phyloP scores from a whole-genome alignment of 441 rosid species.

The Gossypium schwendimanii region DNA sequence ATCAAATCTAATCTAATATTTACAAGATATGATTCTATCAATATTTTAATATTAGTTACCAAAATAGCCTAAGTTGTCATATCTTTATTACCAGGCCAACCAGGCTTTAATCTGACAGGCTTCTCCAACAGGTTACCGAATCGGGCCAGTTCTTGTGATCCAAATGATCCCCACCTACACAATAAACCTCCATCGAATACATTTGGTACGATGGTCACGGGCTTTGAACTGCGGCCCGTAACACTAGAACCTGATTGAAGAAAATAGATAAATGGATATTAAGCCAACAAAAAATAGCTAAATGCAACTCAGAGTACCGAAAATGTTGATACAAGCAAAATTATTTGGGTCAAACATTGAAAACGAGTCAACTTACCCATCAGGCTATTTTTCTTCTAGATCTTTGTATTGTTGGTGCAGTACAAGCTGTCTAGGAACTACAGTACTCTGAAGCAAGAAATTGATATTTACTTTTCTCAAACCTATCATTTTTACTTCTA shows the following conservation, averaged over 20 bases:
- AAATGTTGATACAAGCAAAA: not conserved
- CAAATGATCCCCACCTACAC: no score
- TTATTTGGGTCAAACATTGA: not conserved
- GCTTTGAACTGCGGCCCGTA: no score
- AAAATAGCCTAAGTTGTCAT: no score
- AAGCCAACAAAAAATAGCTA: not conserved
- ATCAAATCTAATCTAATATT: no score
- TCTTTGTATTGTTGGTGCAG: slow-evolving; percentile 59
- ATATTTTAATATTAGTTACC: no score
- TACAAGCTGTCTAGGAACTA: slow-evolving; percentile 66
- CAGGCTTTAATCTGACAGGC: no score
- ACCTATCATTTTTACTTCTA: not conserved
- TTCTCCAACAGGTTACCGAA: no score
- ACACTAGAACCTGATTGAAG: not conserved
- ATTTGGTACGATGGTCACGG: no score
- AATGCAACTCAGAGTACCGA: not conserved
- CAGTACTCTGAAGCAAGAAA: slow-evolving; percentile 44
- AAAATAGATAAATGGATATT: not conserved
- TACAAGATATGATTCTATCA: no score
- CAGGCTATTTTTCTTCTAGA: slow-evolving; percentile 51
- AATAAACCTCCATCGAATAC: no score
- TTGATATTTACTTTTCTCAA: not conserved
- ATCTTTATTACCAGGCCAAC: no score
- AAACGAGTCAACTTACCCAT: slow-evolving; percentile 38
- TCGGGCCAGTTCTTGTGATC: no score